phyloP scores from a whole-genome alignment of 2,329 filamentous ascomycete genomes.

The Metarhizium sp. region DNA sequence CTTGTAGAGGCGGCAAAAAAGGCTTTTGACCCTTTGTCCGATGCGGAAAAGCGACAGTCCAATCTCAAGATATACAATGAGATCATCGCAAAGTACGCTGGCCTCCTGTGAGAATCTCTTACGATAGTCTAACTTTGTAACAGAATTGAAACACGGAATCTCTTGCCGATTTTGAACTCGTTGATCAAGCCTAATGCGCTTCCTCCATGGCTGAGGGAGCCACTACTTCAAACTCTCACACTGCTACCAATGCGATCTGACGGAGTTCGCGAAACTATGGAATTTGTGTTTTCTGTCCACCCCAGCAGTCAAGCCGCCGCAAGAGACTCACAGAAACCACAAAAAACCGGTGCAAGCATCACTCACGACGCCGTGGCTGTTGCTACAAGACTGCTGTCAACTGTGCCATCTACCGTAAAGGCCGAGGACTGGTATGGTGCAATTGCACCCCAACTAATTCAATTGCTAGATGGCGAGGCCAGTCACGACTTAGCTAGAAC shows the following conservation, averaged over 20 bases:
- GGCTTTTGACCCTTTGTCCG: constrained; percentile 37
- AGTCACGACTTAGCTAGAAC: constrained; percentile 26
- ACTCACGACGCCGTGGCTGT: constrained; percentile 59
- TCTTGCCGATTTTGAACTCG: constrained; percentile 53
- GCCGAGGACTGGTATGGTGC: constrained; percentile 50
- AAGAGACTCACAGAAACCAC: constrained; percentile 31
- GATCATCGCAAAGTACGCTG: constrained; percentile 37
- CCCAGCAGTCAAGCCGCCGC: constrained; percentile 37
- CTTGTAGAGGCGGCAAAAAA: constrained; percentile 32
- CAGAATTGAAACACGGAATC: constrained; percentile 34
- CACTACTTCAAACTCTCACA: constrained; percentile 48
- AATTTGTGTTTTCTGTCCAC: constrained; percentile 63
- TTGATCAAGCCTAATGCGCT: constrained; percentile 52
- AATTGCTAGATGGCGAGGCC: constrained; percentile 47
- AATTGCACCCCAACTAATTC: constrained; percentile 51
- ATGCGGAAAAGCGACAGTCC: constrained; percentile 22
- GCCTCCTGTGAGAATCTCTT: constrained; percentile 4
- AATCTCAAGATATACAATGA: constrained; percentile 32
- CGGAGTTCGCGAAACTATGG: constrained; percentile 58
- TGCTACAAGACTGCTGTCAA: constrained; percentile 51
- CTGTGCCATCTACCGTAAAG: constrained; percentile 44
- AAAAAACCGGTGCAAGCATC: constrained; percentile 52
- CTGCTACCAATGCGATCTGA: constrained; percentile 50
- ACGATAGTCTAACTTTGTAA: neutral
- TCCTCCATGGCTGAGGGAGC: constrained; percentile 49